These are phyloP conservation scores for Penicillium sp. DNA, from an alignment of 2,329 filamentous ascomycete genomes.

Conservation along the genomic window DNA sequence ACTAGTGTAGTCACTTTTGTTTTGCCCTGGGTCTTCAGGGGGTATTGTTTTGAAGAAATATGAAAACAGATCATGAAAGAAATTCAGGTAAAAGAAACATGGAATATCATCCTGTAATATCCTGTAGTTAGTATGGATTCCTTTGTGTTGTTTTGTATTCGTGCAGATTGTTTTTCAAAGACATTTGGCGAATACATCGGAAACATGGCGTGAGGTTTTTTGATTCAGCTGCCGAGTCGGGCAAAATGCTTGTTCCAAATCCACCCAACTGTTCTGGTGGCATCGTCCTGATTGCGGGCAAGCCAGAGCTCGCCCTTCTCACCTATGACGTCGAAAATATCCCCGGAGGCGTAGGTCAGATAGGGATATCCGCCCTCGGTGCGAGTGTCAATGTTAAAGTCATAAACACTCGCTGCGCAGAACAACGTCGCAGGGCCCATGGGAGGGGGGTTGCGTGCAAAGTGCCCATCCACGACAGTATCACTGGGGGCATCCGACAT, in stretches of 20 bases:
- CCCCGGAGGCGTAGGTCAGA: constrained; percentile 89
- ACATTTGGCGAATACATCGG: not conserved
- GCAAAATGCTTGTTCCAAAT: constrained; percentile 99
- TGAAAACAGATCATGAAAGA: constrained; percentile 6
- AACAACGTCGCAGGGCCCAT: constrained; percentile 69
- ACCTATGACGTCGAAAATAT: constrained; percentile 90
- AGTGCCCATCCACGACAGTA: constrained; percentile 4
- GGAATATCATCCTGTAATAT: constrained; percentile 1
- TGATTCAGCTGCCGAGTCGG: constrained; percentile 39
- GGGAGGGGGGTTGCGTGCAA: constrained; percentile 44
- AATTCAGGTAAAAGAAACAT: not conserved
- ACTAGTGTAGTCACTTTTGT: not conserved
- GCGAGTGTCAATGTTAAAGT: constrained; percentile 94
- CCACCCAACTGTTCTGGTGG: constrained; percentile 78
- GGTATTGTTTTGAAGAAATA: constrained; percentile 2
- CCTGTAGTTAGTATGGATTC: not conserved
- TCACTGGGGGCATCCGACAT: constrained; percentile 62
- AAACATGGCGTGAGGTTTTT: not conserved
- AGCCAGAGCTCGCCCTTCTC: constrained; percentile 98
- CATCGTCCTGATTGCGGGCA: constrained; percentile 93
- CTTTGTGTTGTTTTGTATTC: not conserved
- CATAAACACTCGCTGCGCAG: constrained; percentile 88
- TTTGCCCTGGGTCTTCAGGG: not conserved
- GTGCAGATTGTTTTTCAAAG: not conserved
- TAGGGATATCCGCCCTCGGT: constrained; percentile 95